Conservation (phyloP, 2,329 filamentous ascomycete species). For the Stagonosporopsis tanaceti region DNA sequence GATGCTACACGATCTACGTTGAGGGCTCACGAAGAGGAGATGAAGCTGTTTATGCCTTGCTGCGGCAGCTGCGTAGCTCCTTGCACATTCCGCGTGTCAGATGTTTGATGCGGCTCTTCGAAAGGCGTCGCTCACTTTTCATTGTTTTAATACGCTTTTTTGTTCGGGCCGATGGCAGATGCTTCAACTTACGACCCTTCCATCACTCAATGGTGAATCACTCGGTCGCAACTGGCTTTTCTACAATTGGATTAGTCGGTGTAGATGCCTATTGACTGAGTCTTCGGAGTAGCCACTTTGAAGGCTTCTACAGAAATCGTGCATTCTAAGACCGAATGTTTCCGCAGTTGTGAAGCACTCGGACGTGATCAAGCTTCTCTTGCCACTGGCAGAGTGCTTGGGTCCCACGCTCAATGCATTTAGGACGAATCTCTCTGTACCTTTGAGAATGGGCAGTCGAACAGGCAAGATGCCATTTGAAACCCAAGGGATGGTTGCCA, state of each 20-base stretch:
- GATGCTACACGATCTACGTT: neutral
- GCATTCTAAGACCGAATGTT: neutral
- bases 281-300: neutral
- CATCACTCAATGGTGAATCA: too few relatives aligned
- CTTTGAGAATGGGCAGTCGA: neutral
- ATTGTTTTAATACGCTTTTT: neutral
- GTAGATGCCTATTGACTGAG: neutral
- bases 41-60: slow-evolving; percentile 5
- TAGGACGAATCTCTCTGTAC: too few relatives aligned
- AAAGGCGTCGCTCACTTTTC: neutral
- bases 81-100: slow-evolving; percentile 14
- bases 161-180: neutral
- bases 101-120: slow-evolving; percentile 8
- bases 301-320: neutral
- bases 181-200: neutral
- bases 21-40: neutral
- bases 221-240: neutral
- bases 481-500: neutral
- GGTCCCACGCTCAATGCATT: neutral
- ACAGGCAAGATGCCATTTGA: neutral
- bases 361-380: neutral
- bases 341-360: neutral
- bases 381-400: neutral
- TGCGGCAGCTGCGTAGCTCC: slow-evolving; percentile 4
- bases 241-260: too few relatives aligned